Conservation (phyloP, 495 filamentous ascomycete genomes). For the Chaetomium cochliodes region DNA sequence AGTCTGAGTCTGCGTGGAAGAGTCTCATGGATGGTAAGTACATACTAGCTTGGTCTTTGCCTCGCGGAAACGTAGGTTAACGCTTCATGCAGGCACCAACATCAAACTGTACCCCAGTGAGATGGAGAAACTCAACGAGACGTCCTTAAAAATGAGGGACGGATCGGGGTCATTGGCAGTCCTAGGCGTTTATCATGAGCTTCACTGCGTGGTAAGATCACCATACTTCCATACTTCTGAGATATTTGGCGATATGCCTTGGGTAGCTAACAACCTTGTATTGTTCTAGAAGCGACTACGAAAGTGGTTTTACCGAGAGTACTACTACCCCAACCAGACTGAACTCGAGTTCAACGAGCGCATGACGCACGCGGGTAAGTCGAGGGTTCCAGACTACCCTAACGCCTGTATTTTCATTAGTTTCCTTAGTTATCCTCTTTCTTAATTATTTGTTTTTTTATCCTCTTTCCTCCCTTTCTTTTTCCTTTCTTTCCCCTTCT, state of each 20-base stretch:
- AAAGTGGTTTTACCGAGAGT: not conserved
- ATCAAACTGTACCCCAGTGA: not conserved
- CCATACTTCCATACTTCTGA: not conserved
- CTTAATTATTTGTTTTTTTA: too few species aligned
- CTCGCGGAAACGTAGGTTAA: not conserved
- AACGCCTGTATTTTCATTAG: too few species aligned
- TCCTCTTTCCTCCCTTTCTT: too few species aligned
- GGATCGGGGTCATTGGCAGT: not conserved
- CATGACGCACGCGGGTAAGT: not conserved
- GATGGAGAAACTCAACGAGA: not conserved
- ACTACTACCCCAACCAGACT: not conserved
- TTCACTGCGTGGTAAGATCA: not conserved
- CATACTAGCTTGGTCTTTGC: not conserved
- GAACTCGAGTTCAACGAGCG: not conserved
- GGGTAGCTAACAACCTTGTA: not conserved
- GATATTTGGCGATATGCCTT: not conserved
- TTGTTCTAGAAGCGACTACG: not conserved
- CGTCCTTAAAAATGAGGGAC: not conserved
- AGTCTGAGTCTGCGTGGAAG: not conserved
- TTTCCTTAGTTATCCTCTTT: too few species aligned
- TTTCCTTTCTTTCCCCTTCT: too few species aligned
- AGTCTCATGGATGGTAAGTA: not conserved
- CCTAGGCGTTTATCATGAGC: not conserved
- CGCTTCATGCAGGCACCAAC: not conserved
- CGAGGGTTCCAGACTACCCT: not conserved